phyloP scores from a whole-genome alignment of 108 stramenopile species.

The Skeletonema costatum region DNA sequence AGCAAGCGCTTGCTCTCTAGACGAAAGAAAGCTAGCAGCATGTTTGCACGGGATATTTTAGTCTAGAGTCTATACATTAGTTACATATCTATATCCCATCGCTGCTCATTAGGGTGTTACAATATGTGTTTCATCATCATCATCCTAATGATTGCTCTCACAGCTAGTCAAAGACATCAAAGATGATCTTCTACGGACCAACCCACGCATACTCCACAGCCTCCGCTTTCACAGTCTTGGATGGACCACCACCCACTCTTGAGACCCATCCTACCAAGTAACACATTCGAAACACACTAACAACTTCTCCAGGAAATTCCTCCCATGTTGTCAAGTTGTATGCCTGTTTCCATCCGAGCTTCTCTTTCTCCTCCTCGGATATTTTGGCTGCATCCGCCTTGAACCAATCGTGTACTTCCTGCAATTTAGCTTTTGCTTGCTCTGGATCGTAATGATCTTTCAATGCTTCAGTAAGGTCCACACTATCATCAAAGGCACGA shows the following conservation, averaged over 20 bases:
- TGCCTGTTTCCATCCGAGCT: conserved; percentile 40
- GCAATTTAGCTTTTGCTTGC: conserved; percentile 31
- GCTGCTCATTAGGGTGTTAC: not conserved
- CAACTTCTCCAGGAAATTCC: conserved; percentile 41
- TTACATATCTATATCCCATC: not conserved
- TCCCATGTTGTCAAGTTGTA: conserved; percentile 54
- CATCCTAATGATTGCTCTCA: not conserved
- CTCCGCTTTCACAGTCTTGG: conserved; percentile 16
- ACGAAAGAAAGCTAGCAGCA: no score
- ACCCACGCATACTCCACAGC: conserved; percentile 28
- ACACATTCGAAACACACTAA: conserved; percentile 27
- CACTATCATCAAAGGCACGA: conserved; percentile 42
- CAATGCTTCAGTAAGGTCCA: conserved; percentile 48
- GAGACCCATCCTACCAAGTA: conserved; percentile 35
- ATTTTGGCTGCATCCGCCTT: conserved; percentile 26
- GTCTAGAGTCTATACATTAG: not conserved
- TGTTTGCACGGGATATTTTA: no score
- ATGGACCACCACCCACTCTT: conserved; percentile 28
- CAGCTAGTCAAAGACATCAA: not conserved
- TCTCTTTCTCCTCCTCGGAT: conserved; percentile 35
- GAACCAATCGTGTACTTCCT: conserved; percentile 53
- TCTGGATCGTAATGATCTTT: conserved; percentile 55
- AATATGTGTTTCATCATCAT: not conserved
- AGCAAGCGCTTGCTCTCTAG: no score
- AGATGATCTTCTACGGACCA: conserved; percentile 15